Percentiles rank a stretch among this genome's conserved stretches.
These are phyloP conservation scores for Aureobasidium sp. DNA, from an alignment of 2,329 filamentous ascomycete species.

Conservation along the genomic window DNA sequence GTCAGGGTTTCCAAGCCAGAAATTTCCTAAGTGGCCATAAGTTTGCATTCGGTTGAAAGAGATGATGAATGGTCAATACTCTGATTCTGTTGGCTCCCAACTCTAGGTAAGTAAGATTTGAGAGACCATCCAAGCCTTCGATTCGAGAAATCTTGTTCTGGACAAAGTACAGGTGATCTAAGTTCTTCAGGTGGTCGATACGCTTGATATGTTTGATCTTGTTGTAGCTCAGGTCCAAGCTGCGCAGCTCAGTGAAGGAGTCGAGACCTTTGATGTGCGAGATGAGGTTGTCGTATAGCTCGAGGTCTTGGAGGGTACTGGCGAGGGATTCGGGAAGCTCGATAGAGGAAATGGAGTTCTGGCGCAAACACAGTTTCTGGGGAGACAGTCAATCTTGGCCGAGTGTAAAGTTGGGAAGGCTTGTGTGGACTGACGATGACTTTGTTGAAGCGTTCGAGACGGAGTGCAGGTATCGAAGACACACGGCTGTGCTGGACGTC, in stretches of 20 bases:
- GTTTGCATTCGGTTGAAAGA: not conserved
- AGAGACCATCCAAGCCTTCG: slow-evolving; percentile 71
- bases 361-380: slow-evolving; percentile 75
- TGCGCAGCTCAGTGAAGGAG: slow-evolving; percentile 64
- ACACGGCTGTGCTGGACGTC: slow-evolving; percentile 85
- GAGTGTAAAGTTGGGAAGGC: not conserved
- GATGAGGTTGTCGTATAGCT: slow-evolving; percentile 95
- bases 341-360: slow-evolving; percentile 80
- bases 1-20: slow-evolving; percentile 72
- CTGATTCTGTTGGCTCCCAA: slow-evolving; percentile 87
- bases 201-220: slow-evolving; percentile 99
- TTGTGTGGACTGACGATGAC: slow-evolving; percentile 12
- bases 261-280: slow-evolving; percentile 80
- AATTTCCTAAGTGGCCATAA: slow-evolving; percentile 50
- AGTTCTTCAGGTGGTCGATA: slow-evolving; percentile 65
- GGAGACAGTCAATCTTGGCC: not conserved
- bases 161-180: slow-evolving; percentile 84
- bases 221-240: slow-evolving; percentile 91
- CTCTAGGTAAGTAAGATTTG: slow-evolving; percentile 74
- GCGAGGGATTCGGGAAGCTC: slow-evolving; percentile 63
- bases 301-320: slow-evolving; percentile 68
- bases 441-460: slow-evolving; percentile 75
- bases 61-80: not conserved
- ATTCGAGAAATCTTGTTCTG: slow-evolving; percentile 90
- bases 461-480: slow-evolving; percentile 66